phyloP scores from a whole-genome alignment of 441 rosid genomes.

The Pelargonium australe region DNA sequence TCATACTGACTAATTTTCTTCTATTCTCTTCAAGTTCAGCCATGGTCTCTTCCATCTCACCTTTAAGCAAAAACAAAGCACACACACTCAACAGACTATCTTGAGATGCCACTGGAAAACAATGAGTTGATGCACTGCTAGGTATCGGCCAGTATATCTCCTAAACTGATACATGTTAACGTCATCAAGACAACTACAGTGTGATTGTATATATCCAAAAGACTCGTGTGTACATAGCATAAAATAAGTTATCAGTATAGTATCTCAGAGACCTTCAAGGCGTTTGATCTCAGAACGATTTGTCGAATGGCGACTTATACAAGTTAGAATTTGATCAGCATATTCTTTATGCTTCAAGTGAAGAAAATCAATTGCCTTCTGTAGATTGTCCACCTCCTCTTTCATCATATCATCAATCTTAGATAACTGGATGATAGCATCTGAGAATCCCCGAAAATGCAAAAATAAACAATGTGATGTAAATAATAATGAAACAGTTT shows the following conservation, averaged over 20 bases:
- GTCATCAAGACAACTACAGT: slow-evolving; percentile 8
- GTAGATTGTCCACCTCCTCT: slow-evolving; percentile 63
- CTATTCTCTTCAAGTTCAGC: slow-evolving; percentile 88
- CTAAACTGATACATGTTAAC: not conserved
- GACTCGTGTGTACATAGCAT: slow-evolving; percentile 6
- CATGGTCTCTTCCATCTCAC: slow-evolving; percentile 81
- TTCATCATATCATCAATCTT: slow-evolving; percentile 77
- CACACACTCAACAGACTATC: slow-evolving; percentile 22
- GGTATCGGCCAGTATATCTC: slow-evolving; percentile 1
- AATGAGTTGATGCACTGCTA: not conserved
- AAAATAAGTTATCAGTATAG: not conserved
- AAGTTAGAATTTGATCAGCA: slow-evolving; percentile 44
- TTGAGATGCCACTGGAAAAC: slow-evolving; percentile 17
- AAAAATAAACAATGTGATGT: slow-evolving; percentile 20
- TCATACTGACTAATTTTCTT: slow-evolving; percentile 71
- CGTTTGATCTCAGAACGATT: slow-evolving; percentile 70
- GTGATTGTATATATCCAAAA: slow-evolving; percentile 5
- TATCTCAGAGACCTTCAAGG: slow-evolving; percentile 52
- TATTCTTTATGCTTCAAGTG: slow-evolving; percentile 64
- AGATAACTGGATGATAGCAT: slow-evolving; percentile 49
- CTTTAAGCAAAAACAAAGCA: slow-evolving; percentile 34
- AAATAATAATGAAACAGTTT: not conserved
- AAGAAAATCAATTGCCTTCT: slow-evolving; percentile 49
- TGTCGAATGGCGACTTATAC: slow-evolving; percentile 40
- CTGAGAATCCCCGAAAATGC: slow-evolving; percentile 33